Percentiles rank a stretch among this genome's conserved stretches.
phyloP scores from a whole-genome alignment of 2,329 filamentous ascomycete species.

The Ceratocystis variospora region DNA sequence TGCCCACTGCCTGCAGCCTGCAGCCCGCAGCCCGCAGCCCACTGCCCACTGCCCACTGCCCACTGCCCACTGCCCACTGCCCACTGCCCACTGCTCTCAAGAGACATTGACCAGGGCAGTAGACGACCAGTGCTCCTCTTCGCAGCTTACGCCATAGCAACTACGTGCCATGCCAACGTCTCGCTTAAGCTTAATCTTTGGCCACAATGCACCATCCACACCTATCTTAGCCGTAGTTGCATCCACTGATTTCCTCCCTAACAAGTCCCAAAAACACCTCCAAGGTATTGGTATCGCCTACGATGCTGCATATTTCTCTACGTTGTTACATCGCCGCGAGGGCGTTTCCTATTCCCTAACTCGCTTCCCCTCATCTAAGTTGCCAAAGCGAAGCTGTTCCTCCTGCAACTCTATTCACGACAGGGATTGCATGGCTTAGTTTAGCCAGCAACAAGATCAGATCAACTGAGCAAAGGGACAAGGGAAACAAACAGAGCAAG shows the following conservation, averaged over 20 bases:
- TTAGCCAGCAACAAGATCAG: not conserved
- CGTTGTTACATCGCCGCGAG: not conserved
- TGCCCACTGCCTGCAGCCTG: not conserved
- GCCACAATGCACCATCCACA: not conserved
- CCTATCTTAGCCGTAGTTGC: not conserved
- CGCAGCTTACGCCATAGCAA: not conserved
- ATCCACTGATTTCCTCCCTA: not conserved
- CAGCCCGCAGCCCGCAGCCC: not conserved
- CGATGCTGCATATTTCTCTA: not conserved
- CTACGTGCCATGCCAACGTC: not conserved
- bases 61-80: too few relatives aligned
- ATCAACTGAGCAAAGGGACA: not conserved
- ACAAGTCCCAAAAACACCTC: not conserved
- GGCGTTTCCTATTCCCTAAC: not conserved
- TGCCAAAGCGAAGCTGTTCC: not conserved
- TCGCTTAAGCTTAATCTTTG: conserved; percentile 4
- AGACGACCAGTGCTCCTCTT: not conserved
- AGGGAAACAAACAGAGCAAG: not conserved
- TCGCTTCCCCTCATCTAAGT: not conserved
- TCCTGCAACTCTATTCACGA: not conserved
- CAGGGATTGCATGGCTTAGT: not conserved
- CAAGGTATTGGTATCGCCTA: not conserved
- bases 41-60: too few relatives aligned
- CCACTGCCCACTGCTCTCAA: too few relatives aligned
- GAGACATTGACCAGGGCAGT: not conserved